Base-by-base conservation (phyloP, 768 basidiomycete species). In the Podaxis carcinomalis region DNA sequence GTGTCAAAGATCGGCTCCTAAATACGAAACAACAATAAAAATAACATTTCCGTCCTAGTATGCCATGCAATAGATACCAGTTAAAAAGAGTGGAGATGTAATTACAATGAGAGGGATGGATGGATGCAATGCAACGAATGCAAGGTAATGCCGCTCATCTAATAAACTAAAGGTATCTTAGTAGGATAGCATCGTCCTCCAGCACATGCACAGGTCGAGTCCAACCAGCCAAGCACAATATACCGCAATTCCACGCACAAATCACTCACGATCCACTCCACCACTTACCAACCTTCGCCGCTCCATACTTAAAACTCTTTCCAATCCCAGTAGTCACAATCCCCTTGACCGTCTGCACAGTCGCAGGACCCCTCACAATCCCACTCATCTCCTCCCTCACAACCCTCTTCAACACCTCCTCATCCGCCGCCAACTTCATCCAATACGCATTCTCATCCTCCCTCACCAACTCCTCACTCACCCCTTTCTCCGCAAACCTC, bases 201-300 rank as follows among this genome's bases (percentile, higher is more conserved):
- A 37, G n/a, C 35, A 19, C 32, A 23, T 35, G 14, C 39, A 19
- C 16, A 9, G 42, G 27, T 10, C 28, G n/a, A 4, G 27, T 28
- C 32, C 7, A 23, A 23, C 32, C 32, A 32, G 32, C 32, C 32
- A 32, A 32, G 32, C 32, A 9, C 32, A 32, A 32, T 9, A 32
- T 32, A 2, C 32, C 32, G 7, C 7, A 32, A 6, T 16, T 16
- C 19, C 42, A 44, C 16, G 42, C 42, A 44, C 42, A 44, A 44
- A 44, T 19, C 47, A 6, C 16, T 68, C 59, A 74, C 66, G 75
- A 70, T 25, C 81, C 77, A 50, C 66, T 67, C 84, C 90, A 90
- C 90, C 93, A 97, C 74, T 98, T 98, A 39, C 82, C 73, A 19
- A 95, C 76, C 77, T 98, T 98, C 50, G 87, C 84, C 25, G 80